Percentiles rank a stretch among this genome's conserved stretches.
Conservation (phyloP, 2,329 filamentous ascomycete genomes). For the Chaetomiaceae sp. region DNA sequence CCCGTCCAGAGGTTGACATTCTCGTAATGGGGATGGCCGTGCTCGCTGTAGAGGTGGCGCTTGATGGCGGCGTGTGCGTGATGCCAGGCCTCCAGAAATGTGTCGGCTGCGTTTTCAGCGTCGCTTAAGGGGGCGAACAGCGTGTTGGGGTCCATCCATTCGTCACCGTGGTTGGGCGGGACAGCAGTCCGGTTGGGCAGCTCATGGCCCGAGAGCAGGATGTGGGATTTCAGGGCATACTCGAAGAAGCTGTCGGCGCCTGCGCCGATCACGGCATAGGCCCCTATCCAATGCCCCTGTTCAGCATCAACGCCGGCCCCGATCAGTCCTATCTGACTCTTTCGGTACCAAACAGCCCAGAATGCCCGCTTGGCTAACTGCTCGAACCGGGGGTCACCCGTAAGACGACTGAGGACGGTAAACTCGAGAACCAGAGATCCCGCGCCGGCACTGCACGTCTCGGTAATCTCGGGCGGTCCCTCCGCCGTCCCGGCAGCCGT, state of each 20-base stretch:
- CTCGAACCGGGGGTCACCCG: conserved; percentile 83
- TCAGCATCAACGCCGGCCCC: conserved; percentile 88
- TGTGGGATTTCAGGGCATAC: conserved; percentile 91
- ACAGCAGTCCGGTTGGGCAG: conserved; percentile 49
- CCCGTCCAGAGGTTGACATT: conserved; percentile 87
- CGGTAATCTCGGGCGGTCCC: conserved; percentile 68
- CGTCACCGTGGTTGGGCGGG: conserved; percentile 34
- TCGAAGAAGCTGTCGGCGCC: conserved; percentile 98
- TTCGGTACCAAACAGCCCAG: conserved; percentile 90
- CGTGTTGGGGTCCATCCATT: conserved; percentile 60
- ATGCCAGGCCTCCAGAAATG: conserved; percentile 79
- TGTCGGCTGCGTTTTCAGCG: conserved; percentile 66
- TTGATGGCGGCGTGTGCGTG: conserved; percentile 83
- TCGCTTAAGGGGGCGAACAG: conserved; percentile 57
- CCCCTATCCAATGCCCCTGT: conserved; percentile 80
- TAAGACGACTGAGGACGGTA: conserved; percentile 81
- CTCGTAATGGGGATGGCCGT: conserved; percentile 85
- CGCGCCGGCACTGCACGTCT: conserved; percentile 96
- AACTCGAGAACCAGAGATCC: conserved; percentile 93
- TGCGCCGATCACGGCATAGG: conserved; percentile 90
- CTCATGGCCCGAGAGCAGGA: conserved; percentile 75
- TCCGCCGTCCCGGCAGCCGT: conserved; percentile 35
- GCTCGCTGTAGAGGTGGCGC: conserved; percentile 80
- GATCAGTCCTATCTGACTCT: conserved; percentile 81
- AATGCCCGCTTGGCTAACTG: conserved; percentile 86